Conservation (phyloP, 768 basidiomycete genomes). For the Favolaschia claudopus region DNA sequence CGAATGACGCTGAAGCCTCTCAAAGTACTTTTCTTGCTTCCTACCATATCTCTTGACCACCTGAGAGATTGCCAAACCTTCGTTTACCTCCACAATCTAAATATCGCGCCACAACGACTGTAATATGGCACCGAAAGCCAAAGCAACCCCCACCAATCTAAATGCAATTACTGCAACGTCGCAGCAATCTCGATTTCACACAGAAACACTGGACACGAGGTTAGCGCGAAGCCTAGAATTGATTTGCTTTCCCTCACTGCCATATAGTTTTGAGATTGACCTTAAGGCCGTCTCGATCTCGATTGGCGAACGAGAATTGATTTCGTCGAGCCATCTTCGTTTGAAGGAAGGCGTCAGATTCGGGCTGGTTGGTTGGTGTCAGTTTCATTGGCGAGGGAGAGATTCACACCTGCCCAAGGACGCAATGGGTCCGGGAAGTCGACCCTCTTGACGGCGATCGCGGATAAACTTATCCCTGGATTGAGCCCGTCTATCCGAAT, state of each 20-base stretch:
- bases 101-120: too few species aligned
- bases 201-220: slow-evolving; percentile 42
- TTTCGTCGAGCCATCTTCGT: slow-evolving; percentile 46
- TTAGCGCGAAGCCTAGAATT: too few species aligned
- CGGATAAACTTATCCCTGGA: slow-evolving; percentile 56
- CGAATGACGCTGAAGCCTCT: too few species aligned
- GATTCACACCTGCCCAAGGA: slow-evolving; percentile 11
- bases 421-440: slow-evolving; percentile 26
- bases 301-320: slow-evolving; percentile 50
- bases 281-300: slow-evolving; percentile 51
- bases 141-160: neutral
- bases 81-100: too few species aligned
- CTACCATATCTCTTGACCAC: too few species aligned
- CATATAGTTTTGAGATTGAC: slow-evolving; percentile 46
- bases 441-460: slow-evolving; percentile 48
- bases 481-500: slow-evolving; percentile 51
- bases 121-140: slow-evolving; percentile 28
- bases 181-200: slow-evolving; percentile 46
- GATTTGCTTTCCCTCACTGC: too few species aligned
- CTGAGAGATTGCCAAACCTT: too few species aligned
- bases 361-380: slow-evolving; percentile 45
- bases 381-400: neutral
- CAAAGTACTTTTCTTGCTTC: too few species aligned
- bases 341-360: slow-evolving; percentile 49
- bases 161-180: slow-evolving; percentile 36